Conservation (phyloP, 176 grass and related monocot species). For the Neostapfia colusana region DNA sequence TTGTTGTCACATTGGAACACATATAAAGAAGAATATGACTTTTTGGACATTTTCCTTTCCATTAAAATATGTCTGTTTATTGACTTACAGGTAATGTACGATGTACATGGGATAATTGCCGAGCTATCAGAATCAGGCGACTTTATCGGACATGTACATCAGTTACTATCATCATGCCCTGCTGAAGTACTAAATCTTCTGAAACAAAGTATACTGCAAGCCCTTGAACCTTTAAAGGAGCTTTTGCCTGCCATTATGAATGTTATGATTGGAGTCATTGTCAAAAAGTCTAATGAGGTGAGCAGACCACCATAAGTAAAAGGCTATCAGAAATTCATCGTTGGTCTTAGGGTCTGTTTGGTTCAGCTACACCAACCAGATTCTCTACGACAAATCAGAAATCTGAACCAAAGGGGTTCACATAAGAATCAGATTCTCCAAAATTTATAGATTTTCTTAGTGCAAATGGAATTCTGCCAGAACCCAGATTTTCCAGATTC, state of each 20-base stretch:
- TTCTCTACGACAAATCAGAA: no score
- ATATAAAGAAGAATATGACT: not conserved
- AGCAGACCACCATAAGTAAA: conserved; percentile 18
- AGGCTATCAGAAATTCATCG: not conserved
- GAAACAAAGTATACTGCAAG: conserved; percentile 84
- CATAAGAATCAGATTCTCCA: no score
- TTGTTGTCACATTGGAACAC: not conserved
- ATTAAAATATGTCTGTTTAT: conserved; percentile 17
- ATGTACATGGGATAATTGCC: conserved; percentile 54
- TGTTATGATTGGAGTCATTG: conserved; percentile 76
- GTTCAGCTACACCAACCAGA: no score
- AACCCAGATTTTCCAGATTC: no score
- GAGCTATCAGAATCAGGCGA: conserved; percentile 75
- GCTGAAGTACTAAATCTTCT: conserved; percentile 71
- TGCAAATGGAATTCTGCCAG: no score
- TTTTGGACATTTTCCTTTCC: conserved; percentile 11
- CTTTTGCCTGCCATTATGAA: conserved; percentile 79
- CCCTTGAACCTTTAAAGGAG: conserved; percentile 61
- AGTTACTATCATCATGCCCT: conserved; percentile 68
- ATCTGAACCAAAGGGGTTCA: no score
- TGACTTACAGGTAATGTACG: conserved; percentile 79
- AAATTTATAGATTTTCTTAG: no score
- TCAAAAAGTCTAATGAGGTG: conserved; percentile 93
- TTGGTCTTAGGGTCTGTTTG: no score
- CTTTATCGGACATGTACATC: conserved; percentile 59